Percentiles rank a stretch among this genome's conserved stretches.
Evolutionary conservation across 768 basidiomycete genomes (phyloP).

Genomic region (Naganishia kalamii): DNA sequence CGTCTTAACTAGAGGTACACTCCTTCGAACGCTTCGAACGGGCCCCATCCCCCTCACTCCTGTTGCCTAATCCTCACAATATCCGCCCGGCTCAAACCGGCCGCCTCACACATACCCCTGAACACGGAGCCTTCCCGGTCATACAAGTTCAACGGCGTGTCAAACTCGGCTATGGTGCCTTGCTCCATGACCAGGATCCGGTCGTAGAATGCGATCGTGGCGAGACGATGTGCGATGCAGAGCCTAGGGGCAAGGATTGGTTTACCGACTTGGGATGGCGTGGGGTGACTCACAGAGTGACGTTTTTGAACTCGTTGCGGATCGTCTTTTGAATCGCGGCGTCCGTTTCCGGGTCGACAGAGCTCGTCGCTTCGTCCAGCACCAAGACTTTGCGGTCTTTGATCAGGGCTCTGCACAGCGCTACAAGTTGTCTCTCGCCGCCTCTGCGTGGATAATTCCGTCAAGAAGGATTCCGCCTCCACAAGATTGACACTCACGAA

Average conservation of each 20-base stretch:
- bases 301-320: conserved; percentile 53
- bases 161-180: conserved; percentile 38
- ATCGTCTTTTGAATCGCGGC: conserved; percentile 62
- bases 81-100: conserved; percentile 57
- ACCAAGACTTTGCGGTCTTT: conserved; percentile 58
- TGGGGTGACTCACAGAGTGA: conserved; percentile 24
- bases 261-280: conserved; percentile 48
- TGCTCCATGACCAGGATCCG: conserved; percentile 42
- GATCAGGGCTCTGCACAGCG: conserved; percentile 58
- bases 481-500: conserved; percentile 47
- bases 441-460: conserved; percentile 48
- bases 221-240: conserved; percentile 28
- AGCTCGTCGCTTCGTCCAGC: conserved; percentile 18
- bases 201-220: conserved; percentile 39
- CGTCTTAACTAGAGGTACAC: not conserved
- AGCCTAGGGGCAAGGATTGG: not conserved
- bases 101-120: conserved; percentile 64
- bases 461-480: conserved; percentile 52
- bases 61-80: conserved; percentile 42
- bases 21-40: too few relatives aligned
- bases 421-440: conserved; percentile 64
- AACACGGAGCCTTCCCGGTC: conserved; percentile 57
- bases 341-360: conserved; percentile 49
- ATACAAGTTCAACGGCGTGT: conserved; percentile 31
- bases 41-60: too few relatives aligned